phyloP scores from a whole-genome alignment of 495 filamentous ascomycete species.

The Corynascus novoguineensis region DNA sequence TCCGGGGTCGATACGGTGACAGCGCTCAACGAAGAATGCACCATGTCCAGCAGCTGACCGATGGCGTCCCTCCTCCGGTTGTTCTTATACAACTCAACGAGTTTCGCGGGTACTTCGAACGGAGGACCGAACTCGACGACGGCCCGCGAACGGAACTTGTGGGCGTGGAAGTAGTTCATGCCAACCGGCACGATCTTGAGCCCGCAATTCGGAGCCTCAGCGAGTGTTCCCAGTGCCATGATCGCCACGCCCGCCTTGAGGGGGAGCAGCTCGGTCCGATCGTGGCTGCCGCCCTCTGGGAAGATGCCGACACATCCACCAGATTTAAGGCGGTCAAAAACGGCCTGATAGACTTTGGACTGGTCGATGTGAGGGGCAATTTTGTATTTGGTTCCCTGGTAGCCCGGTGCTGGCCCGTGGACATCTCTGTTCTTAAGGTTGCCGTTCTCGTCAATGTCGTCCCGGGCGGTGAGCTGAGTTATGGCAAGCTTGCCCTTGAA shows the following conservation, averaged over 20 bases:
- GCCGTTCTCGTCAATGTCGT: conserved; percentile 59
- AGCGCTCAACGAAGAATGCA: conserved; percentile 75
- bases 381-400: conserved; percentile 77
- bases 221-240: conserved; percentile 92
- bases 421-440: conserved; percentile 42
- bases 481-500: conserved; percentile 67
- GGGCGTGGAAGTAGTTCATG: conserved; percentile 99
- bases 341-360: conserved; percentile 84
- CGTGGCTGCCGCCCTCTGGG: conserved; percentile 95
- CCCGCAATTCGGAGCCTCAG: conserved; percentile 82
- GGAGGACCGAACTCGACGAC: conserved; percentile 94
- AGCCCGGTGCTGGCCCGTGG: conserved; percentile 52
- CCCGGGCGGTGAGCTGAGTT: conserved; percentile 71
- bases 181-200: conserved; percentile 98
- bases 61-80: conserved; percentile 83
- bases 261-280: conserved; percentile 86
- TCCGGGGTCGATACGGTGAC: conserved; percentile 93
- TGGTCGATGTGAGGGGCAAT: conserved; percentile 92
- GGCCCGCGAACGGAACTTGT: conserved; percentile 95
- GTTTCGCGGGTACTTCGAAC: conserved; percentile 70
- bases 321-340: conserved; percentile 71
- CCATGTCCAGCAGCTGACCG: conserved; percentile 70
- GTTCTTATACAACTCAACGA: conserved; percentile 79
- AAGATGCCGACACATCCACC: conserved; percentile 96
- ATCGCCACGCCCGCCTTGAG: conserved; percentile 97